These are phyloP conservation scores for Rubia occidens DNA, from an alignment of 305 asterid genomes.

Conservation along the genomic window DNA sequence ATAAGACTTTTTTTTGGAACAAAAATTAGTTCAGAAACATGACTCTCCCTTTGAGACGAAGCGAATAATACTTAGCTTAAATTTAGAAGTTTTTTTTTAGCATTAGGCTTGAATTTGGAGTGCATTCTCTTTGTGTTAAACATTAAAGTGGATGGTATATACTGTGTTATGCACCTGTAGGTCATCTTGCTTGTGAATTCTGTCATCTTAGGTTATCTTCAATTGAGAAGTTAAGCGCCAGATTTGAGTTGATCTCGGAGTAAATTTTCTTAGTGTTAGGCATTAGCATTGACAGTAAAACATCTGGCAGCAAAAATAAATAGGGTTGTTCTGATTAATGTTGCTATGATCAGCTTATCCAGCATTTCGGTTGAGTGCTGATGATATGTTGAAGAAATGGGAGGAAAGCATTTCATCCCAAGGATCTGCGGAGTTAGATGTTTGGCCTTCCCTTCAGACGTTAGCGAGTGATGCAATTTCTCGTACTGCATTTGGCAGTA, in stretches of 20 bases:
- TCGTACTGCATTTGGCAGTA: conserved; percentile 26
- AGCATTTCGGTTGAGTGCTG: conserved; percentile 21
- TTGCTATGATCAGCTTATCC: conserved; percentile 24
- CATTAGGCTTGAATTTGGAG: neutral
- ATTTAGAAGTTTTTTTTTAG: neutral
- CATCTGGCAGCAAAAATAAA: neutral
- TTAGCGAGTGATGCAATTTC: conserved; percentile 28
- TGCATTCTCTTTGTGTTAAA: neutral
- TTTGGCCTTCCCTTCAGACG: conserved; percentile 25
- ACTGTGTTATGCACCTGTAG: neutral
- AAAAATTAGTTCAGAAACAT: no score
- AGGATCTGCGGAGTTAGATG: conserved; percentile 24
- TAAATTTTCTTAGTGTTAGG: neutral
- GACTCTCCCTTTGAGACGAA: neutral
- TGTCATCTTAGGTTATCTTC: no score
- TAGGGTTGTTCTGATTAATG: neutral
- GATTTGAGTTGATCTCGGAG: neutral
- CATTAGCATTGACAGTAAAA: neutral
- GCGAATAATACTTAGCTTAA: neutral
- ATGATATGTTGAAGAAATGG: conserved; percentile 19
- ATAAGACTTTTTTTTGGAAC: no score
- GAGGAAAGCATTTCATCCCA: conserved; percentile 11
- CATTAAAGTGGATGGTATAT: neutral
- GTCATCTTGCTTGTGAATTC: neutral
- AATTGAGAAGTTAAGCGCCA: neutral